Evolutionary conservation across 495 filamentous ascomycete species (phyloP), one percentile per base, ranked within the genome.

Genomic region (Aspergillus diversus): DNA sequence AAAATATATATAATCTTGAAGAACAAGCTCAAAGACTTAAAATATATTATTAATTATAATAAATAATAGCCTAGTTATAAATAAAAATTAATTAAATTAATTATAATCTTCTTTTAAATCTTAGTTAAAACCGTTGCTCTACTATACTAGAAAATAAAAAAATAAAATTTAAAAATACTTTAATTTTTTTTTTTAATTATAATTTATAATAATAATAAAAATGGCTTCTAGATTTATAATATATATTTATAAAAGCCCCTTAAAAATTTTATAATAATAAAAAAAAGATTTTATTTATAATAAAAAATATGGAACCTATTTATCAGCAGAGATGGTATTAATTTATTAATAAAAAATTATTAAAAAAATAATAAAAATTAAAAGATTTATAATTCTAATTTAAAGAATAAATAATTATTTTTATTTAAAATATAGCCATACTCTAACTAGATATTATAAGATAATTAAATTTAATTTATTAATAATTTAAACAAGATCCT

Each of bases 361-460:
- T 6, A 39, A 6, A 39, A 39, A 6, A 48, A 8, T 17, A 48
- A 5, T 7, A 48, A 48, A 48, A 48, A 48, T 15, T 48, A n/a
- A 12, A 39, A 12, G 12, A 39, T 12, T 39, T 39, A 6, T 6
- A 39, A 39, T 39, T 39, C 12, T 31, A 34, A 13, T 4, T 34
- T 55, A 55, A 55, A 6, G 33, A 55, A 55, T 35, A 35, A 35
- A 31, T 35, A 35, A 55, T 39, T 39, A 39, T 39, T 39, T 39
- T 39, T 39, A 39, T 39, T 39, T 39, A 39, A 6, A 39, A 39
- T 39, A 39, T 12, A 6, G 35, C 12, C 6, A 39, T 39, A 6
- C 12, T 39, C 12, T 39, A 39, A 35, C 16, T 55, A 35, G 9
- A 34, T 39, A 15, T 55, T 55, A 34, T 35, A 55, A 6, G 12